Percentiles rank a stretch among this genome's conserved stretches.
Evolutionary conservation across 2,329 filamentous ascomycete genomes (phyloP).

Genomic region (Coleophoma eucalyptorum): DNA sequence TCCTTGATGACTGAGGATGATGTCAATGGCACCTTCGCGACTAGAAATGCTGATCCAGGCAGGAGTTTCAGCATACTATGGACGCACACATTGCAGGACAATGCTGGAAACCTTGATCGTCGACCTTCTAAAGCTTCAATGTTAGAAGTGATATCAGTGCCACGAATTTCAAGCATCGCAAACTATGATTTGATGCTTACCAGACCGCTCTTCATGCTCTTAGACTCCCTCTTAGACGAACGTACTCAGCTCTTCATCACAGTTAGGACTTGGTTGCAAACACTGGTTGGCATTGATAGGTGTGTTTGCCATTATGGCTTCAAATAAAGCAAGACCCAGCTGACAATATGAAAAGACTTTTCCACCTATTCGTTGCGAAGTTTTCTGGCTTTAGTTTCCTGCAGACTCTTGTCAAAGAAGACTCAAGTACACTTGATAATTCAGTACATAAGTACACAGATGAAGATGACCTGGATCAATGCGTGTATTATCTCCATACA

Average conservation of each 20-base stretch:
- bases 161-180: conserved; percentile 50
- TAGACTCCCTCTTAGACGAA: conserved; percentile 74
- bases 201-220: conserved; percentile 74
- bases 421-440: conserved; percentile 15
- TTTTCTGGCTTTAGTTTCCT: conserved; percentile 53
- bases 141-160: conserved; percentile 27
- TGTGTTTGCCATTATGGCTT: conserved; percentile 28
- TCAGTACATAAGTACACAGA: conserved; percentile 35
- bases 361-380: conserved; percentile 56
- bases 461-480: conserved; percentile 70
- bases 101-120: conserved; percentile 39
- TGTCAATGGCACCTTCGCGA: conserved; percentile 40
- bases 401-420: conserved; percentile 18
- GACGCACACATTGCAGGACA: conserved; percentile 70
- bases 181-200: conserved; percentile 73
- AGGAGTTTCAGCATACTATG: conserved; percentile 74
- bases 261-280: conserved; percentile 77
- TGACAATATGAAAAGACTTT: conserved; percentile 43
- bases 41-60: conserved; percentile 54
- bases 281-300: conserved; percentile 59
- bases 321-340: conserved; percentile 1
- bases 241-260: conserved; percentile 72
- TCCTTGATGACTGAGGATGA: conserved; percentile 60
- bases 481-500: conserved; percentile 73
- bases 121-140: conserved; percentile 42